phyloP scores from a whole-genome alignment of 495 filamentous ascomycete genomes.

The Lindgomyces ingoldianus region DNA sequence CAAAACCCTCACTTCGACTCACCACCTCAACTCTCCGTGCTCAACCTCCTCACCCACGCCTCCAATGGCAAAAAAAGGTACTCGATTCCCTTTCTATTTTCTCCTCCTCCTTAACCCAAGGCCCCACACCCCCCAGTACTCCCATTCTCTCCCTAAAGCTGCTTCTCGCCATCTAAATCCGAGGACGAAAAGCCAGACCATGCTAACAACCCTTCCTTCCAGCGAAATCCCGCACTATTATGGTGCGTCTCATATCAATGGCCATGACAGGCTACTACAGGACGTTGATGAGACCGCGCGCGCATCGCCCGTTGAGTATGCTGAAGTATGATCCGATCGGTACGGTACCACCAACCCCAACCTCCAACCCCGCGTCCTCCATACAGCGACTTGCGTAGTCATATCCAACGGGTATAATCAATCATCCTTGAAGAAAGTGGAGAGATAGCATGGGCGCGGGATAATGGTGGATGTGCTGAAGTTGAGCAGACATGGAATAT shows the following conservation, averaged over 20 bases:
- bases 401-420: no score
- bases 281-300: slow-evolving; percentile 79
- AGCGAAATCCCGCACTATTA: slow-evolving; percentile 91
- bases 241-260: slow-evolving; percentile 96
- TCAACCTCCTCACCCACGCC: neutral
- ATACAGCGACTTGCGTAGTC: no score
- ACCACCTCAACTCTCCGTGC: neutral
- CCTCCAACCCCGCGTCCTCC: neutral
- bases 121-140: neutral
- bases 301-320: slow-evolving; percentile 85
- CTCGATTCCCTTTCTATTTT: neutral
- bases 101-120: neutral
- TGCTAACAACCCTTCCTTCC: no score
- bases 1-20: neutral
- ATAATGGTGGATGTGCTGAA: no score
- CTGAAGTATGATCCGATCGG: slow-evolving; percentile 98
- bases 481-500: no score
- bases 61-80: slow-evolving; percentile 19
- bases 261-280: slow-evolving; percentile 97
- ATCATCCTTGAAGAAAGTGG: no score
- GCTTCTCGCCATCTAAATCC: neutral
- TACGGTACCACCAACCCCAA: slow-evolving; percentile 51
- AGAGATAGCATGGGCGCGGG: no score
- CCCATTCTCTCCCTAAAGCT: neutral
- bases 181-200: slow-evolving; percentile 17